Conservation (phyloP, 345 rosid species). For the Durio zibethinus region DNA sequence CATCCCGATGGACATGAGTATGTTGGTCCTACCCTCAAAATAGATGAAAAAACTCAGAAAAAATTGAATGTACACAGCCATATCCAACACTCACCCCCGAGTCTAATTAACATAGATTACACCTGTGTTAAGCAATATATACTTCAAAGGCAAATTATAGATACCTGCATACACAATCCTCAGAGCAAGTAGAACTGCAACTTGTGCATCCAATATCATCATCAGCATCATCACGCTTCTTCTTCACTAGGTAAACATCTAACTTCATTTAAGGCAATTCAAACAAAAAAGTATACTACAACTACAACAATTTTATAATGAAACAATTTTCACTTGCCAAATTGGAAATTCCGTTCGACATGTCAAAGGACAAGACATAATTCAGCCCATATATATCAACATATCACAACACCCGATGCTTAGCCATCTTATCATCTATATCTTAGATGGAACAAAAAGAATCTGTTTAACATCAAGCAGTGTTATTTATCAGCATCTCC, state of each 20-base stretch:
- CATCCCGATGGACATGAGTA: too few species aligned
- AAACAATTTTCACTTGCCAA: not conserved
- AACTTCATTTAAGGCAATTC: constrained; percentile 39
- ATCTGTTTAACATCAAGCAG: not conserved
- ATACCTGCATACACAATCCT: constrained; percentile 87
- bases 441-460: not conserved
- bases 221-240: constrained; percentile 60
- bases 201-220: constrained; percentile 80
- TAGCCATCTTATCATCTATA: too few species aligned
- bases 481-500: too few species aligned
- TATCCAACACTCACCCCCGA: too few species aligned
- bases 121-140: not conserved
- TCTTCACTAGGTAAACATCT: constrained; percentile 84
- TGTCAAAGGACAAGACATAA: not conserved
- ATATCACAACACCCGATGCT: not conserved
- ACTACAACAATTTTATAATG: not conserved
- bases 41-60: too few species aligned
- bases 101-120: not conserved
- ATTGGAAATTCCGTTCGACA: too few species aligned
- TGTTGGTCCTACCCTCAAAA: too few species aligned
- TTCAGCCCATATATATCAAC: not conserved
- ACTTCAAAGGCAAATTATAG: not conserved
- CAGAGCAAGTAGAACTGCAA: constrained; percentile 67
- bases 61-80: too few species aligned
- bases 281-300: not conserved